Evolutionary conservation across 441 rosid genomes (phyloP).

Genomic region (Pelargonium australe): DNA sequence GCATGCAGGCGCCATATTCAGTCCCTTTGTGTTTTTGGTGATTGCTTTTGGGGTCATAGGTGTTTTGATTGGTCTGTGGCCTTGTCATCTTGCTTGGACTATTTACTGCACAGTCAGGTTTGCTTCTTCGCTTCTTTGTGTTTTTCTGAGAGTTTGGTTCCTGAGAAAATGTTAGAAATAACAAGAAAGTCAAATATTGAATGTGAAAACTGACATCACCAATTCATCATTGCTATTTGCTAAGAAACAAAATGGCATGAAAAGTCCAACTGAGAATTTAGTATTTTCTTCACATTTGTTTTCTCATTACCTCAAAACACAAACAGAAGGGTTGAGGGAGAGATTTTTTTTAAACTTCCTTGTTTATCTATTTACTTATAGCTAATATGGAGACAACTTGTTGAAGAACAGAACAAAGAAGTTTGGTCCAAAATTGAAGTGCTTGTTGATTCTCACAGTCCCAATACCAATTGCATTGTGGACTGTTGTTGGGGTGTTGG

Average conservation of each 20-base stretch:
- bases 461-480: slow-evolving; percentile 3
- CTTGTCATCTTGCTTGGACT: slow-evolving; percentile 1
- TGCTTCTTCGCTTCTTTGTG: neutral
- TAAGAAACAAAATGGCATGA: too few relatives aligned
- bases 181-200: neutral
- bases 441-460: neutral
- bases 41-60: neutral
- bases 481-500: neutral
- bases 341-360: neutral
- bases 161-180: neutral
- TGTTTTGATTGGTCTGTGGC: slow-evolving; percentile 1
- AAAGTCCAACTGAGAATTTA: too few relatives aligned
- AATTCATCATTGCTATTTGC: neutral
- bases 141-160: neutral
- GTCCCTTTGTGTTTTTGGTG: slow-evolving; percentile 1
- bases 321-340: too few relatives aligned
- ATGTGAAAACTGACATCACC: neutral
- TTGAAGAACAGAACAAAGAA: neutral
- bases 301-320: too few relatives aligned
- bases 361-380: neutral
- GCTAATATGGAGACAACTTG: neutral
- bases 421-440: slow-evolving; percentile 2
- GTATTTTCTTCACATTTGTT: too few relatives aligned
- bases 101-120: neutral
- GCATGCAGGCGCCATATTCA: neutral